Percentiles rank a stretch among this genome's conserved stretches.
phyloP scores from a whole-genome alignment of 345 rosid species.

The Citrus australasica region DNA sequence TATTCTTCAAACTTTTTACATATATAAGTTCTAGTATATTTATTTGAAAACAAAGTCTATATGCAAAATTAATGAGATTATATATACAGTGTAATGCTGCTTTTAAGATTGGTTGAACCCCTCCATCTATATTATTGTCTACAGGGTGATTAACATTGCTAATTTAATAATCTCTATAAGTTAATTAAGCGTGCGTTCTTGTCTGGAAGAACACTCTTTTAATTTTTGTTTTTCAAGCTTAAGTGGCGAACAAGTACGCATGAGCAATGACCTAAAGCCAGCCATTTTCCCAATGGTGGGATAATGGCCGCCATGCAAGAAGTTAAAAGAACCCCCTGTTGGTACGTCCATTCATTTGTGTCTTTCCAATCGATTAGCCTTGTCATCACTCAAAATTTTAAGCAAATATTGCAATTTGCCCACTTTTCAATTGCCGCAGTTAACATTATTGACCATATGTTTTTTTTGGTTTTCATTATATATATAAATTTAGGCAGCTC shows the following conservation, averaged over 20 bases:
- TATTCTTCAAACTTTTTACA: neutral
- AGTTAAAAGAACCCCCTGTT: constrained; percentile 11
- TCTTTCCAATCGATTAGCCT: constrained; percentile 13
- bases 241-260: constrained; percentile 65
- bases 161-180: constrained; percentile 15
- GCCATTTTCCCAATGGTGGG: constrained; percentile 26
- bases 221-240: constrained; percentile 13
- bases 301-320: constrained; percentile 37
- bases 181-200: constrained; percentile 26
- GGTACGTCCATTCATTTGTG: constrained; percentile 26
- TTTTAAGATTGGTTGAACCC: constrained; percentile 38
- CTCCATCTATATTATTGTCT: constrained; percentile 16
- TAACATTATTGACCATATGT: neutral
- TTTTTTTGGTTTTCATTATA: constrained; percentile 5
- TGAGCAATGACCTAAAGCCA: constrained; percentile 26
- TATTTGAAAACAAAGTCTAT: no score
- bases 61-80: no score
- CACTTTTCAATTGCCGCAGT: neutral
- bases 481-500: no score
- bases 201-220: constrained; percentile 28
- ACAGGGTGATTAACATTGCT: neutral
- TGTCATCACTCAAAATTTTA: constrained; percentile 14
- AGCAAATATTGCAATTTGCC: constrained; percentile 3
- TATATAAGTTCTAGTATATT: no score
- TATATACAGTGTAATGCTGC: neutral